Conservation (phyloP, 176 grass and related monocot species). For the Pontederia paniculata region DNA sequence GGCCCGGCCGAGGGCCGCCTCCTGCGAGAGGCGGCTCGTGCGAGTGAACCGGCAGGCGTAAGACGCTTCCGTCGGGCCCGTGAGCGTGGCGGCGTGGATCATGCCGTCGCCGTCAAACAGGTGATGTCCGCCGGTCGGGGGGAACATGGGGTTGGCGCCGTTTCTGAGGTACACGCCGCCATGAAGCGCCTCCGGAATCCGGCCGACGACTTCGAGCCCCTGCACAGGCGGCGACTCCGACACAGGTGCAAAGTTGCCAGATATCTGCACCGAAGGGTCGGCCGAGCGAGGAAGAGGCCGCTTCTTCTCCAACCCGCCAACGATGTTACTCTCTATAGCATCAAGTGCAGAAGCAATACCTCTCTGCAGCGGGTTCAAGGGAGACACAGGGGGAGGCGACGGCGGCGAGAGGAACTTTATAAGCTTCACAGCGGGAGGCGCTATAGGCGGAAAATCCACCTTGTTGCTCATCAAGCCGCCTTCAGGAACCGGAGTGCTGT, state of each 20-base stretch:
- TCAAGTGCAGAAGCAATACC: too few species aligned
- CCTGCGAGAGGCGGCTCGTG: conserved; percentile 5
- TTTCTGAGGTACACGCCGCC: conserved; percentile 3
- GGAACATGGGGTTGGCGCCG: conserved; percentile 8
- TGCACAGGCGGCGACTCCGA: not conserved
- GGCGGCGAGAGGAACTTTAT: too few species aligned
- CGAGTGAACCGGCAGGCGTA: conserved; percentile 7
- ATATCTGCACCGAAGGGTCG: conserved; percentile 5
- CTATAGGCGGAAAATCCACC: too few species aligned
- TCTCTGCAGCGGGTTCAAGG: too few species aligned
- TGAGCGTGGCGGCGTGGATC: conserved; percentile 1
- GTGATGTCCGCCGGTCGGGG: not conserved
- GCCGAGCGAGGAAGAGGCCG: not conserved
- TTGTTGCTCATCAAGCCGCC: too few species aligned
- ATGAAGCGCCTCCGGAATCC: not conserved
- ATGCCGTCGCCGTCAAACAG: conserved; percentile 16
- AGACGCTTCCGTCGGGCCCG: not conserved
- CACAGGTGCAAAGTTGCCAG: conserved; percentile 11
- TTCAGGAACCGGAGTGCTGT: too few species aligned
- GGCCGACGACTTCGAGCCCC: not conserved
- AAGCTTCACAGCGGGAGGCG: too few species aligned
- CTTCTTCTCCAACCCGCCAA: not conserved
- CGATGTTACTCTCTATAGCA: too few species aligned
- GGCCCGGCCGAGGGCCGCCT: too few species aligned
- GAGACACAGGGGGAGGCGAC: too few species aligned